Base-by-base conservation (phyloP, 495 filamentous ascomycete genomes). In the Penicillium canariense region DNA sequence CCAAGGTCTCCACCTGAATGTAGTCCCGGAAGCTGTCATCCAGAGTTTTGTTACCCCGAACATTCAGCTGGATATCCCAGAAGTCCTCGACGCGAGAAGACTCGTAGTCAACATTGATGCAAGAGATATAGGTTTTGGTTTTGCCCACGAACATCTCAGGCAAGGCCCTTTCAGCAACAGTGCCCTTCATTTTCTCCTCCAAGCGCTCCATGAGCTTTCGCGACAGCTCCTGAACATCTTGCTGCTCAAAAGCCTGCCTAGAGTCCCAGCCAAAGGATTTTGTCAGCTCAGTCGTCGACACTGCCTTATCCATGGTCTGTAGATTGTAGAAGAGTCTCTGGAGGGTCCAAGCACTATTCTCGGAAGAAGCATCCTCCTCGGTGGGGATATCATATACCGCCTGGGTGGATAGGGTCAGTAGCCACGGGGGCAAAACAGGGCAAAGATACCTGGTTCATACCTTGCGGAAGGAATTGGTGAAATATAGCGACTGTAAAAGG, bases 1-100 rank as follows among this genome's bases (percentile, higher is more conserved):
- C 93, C 67, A 99, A 83, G 4, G 87, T 96, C 73, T 99, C 94
- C 20, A 96, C 93, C 54, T 94, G 85, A 53, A 97, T 88, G 69
- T 97, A 99, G 67, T 97, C 91, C 60, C 84, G 87, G 77, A 99
- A 97, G 61, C 92, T 96, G 51, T 96, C 91, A 53, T 96, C 87
- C 52, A 99, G 74, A 49, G 87, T 93, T 72, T 89, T 90, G 77
- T 95, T 95, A 26, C 90, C 90, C 56, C 88, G 86, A 38, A 99
- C 94, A 55, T 97, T 99, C 57, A 99, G 83, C 65, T 97, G 94
- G 47, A 99, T 88, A 67, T 99, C 94, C 94, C 94, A 99, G 69
- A 96, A 99, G 55, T 97, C 95, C 72, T 99, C 95, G 43, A 92
- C 78, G 44, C 92, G 84, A 28, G 90, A 95, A 6, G 92, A 96